These are phyloP conservation scores for Penicillium atrosanguineum DNA, from an alignment of 495 filamentous ascomycete species.

Conservation along the genomic window DNA sequence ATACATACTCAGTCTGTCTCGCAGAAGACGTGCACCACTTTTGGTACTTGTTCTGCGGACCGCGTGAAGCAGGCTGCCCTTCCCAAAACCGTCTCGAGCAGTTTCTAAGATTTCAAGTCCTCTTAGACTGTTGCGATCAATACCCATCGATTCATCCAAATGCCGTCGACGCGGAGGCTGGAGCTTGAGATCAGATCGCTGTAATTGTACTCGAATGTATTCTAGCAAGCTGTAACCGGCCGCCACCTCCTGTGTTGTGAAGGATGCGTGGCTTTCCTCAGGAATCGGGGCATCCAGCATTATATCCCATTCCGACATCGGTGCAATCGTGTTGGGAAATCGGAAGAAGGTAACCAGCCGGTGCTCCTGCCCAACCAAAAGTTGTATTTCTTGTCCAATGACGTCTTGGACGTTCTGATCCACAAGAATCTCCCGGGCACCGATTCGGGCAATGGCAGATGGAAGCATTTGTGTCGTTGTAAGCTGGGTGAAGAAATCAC, in stretches of 20 bases:
- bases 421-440: constrained; percentile 80
- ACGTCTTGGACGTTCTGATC: constrained; percentile 57
- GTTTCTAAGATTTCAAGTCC: constrained; percentile 87
- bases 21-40: constrained; percentile 79
- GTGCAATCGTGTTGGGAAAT: constrained; percentile 28
- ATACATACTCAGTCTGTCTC: constrained; percentile 69
- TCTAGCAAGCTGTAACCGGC: constrained; percentile 76
- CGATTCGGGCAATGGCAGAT: constrained; percentile 76
- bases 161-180: constrained; percentile 76
- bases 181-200: constrained; percentile 76
- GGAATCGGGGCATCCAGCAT: constrained; percentile 70
- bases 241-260: constrained; percentile 46
- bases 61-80: constrained; percentile 84
- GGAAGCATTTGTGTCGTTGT: constrained; percentile 69
- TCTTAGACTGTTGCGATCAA: constrained; percentile 87
- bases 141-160: constrained; percentile 73
- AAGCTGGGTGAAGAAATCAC: constrained; percentile 85
- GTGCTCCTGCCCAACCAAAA: constrained; percentile 41
- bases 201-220: constrained; percentile 77
- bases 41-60: constrained; percentile 88
- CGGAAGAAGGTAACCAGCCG: constrained; percentile 45
- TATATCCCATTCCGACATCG: constrained; percentile 63
- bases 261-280: constrained; percentile 34
- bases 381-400: constrained; percentile 41
- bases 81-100: constrained; percentile 66